A percentile compares a stretch with the other conserved stretches of the same genome.
Evolutionary conservation across 2,329 filamentous ascomycete species (phyloP).

Genomic region (Aspergillus glaucus): DNA sequence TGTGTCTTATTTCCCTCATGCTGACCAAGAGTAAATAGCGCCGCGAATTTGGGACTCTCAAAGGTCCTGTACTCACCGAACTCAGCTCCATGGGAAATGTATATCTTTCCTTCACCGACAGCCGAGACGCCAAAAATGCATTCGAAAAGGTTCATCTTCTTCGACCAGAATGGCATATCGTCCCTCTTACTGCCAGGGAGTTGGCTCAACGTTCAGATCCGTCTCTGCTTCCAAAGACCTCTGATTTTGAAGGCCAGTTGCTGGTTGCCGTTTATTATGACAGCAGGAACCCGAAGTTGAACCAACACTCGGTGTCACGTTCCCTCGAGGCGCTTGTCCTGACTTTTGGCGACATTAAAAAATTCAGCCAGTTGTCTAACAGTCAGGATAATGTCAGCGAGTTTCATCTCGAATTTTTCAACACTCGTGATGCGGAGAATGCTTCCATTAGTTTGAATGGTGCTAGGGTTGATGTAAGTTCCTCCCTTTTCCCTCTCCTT

Average conservation of each 20-base stretch:
- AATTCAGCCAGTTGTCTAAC: constrained; percentile 23
- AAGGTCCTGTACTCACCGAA: constrained; percentile 31
- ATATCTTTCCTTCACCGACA: constrained; percentile 54
- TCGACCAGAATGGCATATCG: constrained; percentile 43
- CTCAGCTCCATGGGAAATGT: constrained; percentile 38
- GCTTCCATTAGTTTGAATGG: constrained; percentile 31
- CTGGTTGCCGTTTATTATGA: constrained; percentile 45
- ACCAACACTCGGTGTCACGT: constrained; percentile 38
- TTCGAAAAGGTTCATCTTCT: constrained; percentile 42
- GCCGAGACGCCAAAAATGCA: constrained; percentile 52
- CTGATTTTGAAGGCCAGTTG: constrained; percentile 52
- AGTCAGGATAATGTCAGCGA: constrained; percentile 26
- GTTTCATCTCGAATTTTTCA: constrained; percentile 37
- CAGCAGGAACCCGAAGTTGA: constrained; percentile 19
- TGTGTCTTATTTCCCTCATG: neutral
- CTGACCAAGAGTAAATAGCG: constrained; percentile 16
- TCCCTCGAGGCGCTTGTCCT: constrained; percentile 38
- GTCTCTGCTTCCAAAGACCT: constrained; percentile 19
- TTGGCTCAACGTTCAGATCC: constrained; percentile 36
- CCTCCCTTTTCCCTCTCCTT: neutral
- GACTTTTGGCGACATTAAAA: constrained; percentile 35
- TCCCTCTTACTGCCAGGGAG: constrained; percentile 42
- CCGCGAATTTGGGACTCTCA: constrained; percentile 31
- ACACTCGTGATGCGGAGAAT: constrained; percentile 31
- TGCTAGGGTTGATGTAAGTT: constrained; percentile 29